Evolutionary conservation across 176 grass and related monocot species (phyloP).

Genomic region (Zoysia japonica): DNA sequence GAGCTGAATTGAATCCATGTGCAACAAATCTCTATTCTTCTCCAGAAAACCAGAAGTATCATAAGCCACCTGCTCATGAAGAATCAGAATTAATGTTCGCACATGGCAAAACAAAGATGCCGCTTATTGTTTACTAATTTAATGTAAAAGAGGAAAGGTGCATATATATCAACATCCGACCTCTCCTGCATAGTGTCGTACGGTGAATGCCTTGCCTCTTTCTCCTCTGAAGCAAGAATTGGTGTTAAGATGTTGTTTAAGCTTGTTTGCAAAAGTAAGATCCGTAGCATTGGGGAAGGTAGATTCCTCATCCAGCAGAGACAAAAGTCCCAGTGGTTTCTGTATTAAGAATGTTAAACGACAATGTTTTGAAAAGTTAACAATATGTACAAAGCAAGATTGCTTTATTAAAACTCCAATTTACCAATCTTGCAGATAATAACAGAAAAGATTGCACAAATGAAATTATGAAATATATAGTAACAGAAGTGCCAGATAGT

Average conservation of each 20-base stretch:
- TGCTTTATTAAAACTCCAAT: background rate
- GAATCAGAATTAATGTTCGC: conserved; percentile 20
- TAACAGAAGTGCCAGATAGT: conserved; percentile 4
- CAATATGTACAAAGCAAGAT: background rate
- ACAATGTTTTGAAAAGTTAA: background rate
- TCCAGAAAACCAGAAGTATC: conserved; percentile 92
- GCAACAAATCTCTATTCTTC: conserved; percentile 97
- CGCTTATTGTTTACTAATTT: background rate
- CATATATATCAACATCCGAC: conserved; percentile 54
- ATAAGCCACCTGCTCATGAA: conserved; percentile 66
- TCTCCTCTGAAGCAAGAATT: conserved; percentile 90
- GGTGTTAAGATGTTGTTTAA: conserved; percentile 77
- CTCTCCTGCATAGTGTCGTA: conserved; percentile 94
- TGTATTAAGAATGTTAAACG: conserved; percentile 42
- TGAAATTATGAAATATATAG: background rate
- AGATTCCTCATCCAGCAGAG: conserved; percentile 95
- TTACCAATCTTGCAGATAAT: conserved; percentile 11
- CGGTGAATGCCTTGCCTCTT: conserved; percentile 81
- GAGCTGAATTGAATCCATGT: conserved; percentile 90
- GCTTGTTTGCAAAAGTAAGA: conserved; percentile 92
- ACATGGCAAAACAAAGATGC: conserved; percentile 26
- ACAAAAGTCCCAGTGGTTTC: conserved; percentile 92
- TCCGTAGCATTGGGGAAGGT: conserved; percentile 97
- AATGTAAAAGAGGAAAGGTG: background rate
- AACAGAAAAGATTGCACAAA: background rate